Base-by-base conservation (phyloP, 2,329 filamentous ascomycete genomes). In the Diplodia mutila region DNA sequence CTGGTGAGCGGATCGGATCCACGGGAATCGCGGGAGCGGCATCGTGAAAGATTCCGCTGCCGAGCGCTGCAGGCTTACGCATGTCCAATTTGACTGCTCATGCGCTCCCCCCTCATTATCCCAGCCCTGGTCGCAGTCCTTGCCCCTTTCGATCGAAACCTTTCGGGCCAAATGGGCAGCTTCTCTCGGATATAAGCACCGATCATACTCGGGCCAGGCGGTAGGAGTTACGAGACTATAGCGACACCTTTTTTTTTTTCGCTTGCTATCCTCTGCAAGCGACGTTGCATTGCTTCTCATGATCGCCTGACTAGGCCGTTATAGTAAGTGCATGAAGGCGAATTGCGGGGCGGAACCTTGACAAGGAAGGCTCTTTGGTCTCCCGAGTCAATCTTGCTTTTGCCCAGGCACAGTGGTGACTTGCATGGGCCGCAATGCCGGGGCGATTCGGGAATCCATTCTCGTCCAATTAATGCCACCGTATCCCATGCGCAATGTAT, bases 211-310 rank as follows among this genome's bases (percentile, higher is more conserved):
- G 48, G 48, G 4, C 48, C n/a, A 21, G 8, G 39, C 39, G 39
- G 39, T 14, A 9, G 18, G 18, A 51, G 7, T n/a, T 25, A 23
- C 37, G 55, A 46, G n/a, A 2, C 18, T 61, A 61, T 61, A 61
- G 39, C 42, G 18, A 46, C n/a, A 46, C 59, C 27, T 34, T 48
- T 16, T 32, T 52, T 51, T 29, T 37, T 27, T 32, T 49, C 27
- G 39, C 55, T 48, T 61, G 16, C 46, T 59, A 12, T 14, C 39
- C 18, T 6, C 25, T 37, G 59, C 29, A 52, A 12, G 27, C 59
- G 46, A 63, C 12, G 59, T 63, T 63, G 49, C 59, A 63, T 63
- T 63, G 42, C 42, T 37, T 25, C n/a, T n/a, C 29, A 37, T n/a
- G n/a, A n/a, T 27, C 59, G 29, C 46, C 49, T 51, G 42, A 63